Evolutionary conservation across 176 grass and related monocot species (phyloP), one percentile per base, ranked within the genome.

Genomic region (Cymbopogon citratus): DNA sequence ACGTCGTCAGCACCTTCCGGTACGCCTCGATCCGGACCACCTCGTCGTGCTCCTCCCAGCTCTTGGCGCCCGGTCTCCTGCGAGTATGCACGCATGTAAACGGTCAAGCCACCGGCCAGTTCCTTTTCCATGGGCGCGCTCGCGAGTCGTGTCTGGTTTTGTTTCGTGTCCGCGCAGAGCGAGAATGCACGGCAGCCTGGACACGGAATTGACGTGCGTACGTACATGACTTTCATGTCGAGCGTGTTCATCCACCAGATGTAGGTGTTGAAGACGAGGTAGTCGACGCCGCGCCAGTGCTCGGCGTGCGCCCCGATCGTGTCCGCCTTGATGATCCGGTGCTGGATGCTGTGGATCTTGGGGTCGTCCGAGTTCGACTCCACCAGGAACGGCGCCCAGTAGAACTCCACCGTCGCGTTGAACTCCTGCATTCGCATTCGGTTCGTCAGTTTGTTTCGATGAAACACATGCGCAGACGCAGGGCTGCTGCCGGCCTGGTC

Each of bases 321-420:
- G n/a, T 87, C 83, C 1, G 86, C 74, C 59, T 84, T 71, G 86
- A 94, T 88, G 86, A 94, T 89, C 83, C 91, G 86, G 75, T 91
- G 43, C 83, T 73, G 85, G 75, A 92, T 91, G 85, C 90, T 92
- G 85, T 92, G 87, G 81, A 95, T 87, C 73, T 87, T 88, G 9
- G 90, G 93, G 75, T 86, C 74, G 84, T 96, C 90, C 0, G 88
- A 89, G 91, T 97, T 93, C 6, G 91, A 93, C 63, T 97, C 94
- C 74, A 97, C 90, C 51, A 97, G 88, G 84, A 93, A 97, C 29
- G 94, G 94, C 36, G 94, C 82, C 94, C 94, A 93, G 91, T 97
- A 97, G 88, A 97, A 97, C 81, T 93, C 90, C 21, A 97, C 85
- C 80, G 91, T 91, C 40, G 91, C 94, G 52, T 91, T 73, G 66